These are phyloP conservation scores for Calvatia gigantea DNA, from an alignment of 768 basidiomycete species.

Conservation along the genomic window DNA sequence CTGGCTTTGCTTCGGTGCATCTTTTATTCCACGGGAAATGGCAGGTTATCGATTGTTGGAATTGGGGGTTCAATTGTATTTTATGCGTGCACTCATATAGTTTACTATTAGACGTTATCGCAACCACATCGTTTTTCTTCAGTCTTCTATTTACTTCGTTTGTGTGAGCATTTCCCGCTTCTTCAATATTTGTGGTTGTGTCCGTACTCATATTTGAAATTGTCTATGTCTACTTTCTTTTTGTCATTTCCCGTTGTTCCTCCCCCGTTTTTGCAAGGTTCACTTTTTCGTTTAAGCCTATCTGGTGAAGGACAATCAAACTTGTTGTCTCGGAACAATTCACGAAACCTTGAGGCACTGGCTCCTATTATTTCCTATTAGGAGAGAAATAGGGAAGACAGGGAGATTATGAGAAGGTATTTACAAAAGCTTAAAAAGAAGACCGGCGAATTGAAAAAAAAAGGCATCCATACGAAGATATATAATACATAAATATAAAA, in stretches of 20 bases:
- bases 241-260: neutral
- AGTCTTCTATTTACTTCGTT: slow-evolving; percentile 22
- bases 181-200: neutral
- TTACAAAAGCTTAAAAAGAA: no score
- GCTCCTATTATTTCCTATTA: neutral
- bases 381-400: neutral
- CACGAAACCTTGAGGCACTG: neutral
- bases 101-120: slow-evolving; percentile 23
- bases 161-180: slow-evolving; percentile 23
- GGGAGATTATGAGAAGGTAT: neutral
- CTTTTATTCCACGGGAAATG: neutral
- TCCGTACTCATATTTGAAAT: slow-evolving; percentile 10
- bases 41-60: slow-evolving; percentile 1
- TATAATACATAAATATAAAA: slow-evolving; percentile 7
- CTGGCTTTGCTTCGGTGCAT: neutral
- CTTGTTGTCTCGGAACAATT: neutral
- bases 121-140: slow-evolving; percentile 21
- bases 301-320: slow-evolving; percentile 13
- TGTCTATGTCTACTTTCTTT: slow-evolving; percentile 2
- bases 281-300: slow-evolving; percentile 3
- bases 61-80: slow-evolving; percentile 18
- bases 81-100: slow-evolving; percentile 25
- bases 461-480: neutral
- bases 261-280: slow-evolving; percentile 3
- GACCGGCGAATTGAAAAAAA: no score